Evolutionary conservation across 148 eudicot genomes (phyloP).

Genomic region (Rhododendron kiyosumense): DNA sequence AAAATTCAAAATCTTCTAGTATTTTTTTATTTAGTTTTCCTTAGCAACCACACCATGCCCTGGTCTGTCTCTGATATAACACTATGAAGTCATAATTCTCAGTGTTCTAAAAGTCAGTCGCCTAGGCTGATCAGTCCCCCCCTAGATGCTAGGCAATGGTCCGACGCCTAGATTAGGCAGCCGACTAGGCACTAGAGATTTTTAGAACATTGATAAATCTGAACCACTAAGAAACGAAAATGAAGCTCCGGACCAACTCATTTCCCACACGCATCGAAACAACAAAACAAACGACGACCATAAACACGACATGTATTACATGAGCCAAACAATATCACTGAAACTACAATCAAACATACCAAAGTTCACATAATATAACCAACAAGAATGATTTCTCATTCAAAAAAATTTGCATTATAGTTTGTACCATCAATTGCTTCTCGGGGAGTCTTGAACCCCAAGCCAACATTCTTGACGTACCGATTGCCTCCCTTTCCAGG

Average conservation of each 20-base stretch:
- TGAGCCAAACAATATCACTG: neutral
- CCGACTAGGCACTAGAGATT: too few species aligned
- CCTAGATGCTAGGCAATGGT: too few species aligned
- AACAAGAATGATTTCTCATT: neutral
- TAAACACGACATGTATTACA: neutral
- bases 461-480: slow-evolving; percentile 25
- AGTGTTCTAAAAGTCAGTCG: too few species aligned
- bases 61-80: neutral
- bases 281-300: neutral
- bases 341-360: neutral
- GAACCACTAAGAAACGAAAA: neutral
- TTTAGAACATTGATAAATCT: neutral
- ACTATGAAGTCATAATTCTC: neutral
- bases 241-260: neutral
- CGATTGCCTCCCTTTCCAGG: slow-evolving; percentile 39
- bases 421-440: slow-evolving; percentile 30
- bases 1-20: neutral
- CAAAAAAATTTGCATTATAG: neutral
- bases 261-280: neutral
- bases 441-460: slow-evolving; percentile 34
- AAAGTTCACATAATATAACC: neutral
- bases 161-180: too few species aligned
- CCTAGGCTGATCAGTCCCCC: too few species aligned
- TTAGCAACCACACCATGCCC: neutral
- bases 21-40: neutral